Evolutionary conservation across 1,284 basidiomycete genomes (phyloP).

Genomic region (Austropuccinia psidii): DNA sequence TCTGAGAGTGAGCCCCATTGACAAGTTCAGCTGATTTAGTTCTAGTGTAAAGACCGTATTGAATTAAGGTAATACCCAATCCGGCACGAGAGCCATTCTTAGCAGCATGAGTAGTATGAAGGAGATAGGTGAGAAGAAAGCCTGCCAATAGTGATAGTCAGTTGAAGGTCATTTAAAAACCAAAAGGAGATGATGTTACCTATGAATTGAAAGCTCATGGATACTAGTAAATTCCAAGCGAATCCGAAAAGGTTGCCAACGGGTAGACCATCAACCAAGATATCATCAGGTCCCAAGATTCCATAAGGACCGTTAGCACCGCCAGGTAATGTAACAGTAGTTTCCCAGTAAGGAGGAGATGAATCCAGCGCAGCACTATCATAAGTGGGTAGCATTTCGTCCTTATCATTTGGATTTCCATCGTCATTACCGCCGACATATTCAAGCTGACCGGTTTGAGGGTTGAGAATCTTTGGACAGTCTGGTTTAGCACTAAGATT

Average conservation of each 20-base stretch:
- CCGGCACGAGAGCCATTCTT: constrained; percentile 90
- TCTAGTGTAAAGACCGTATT: constrained; percentile 79
- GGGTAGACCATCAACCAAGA: constrained; percentile 55
- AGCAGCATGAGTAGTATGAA: constrained; percentile 71
- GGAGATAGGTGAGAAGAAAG: constrained; percentile 47
- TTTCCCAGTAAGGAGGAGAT: constrained; percentile 95
- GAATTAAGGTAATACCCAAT: constrained; percentile 86
- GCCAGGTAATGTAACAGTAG: constrained; percentile 69
- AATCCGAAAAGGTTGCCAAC: constrained; percentile 63
- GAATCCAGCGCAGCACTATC: constrained; percentile 78
- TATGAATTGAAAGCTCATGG: constrained; percentile 93
- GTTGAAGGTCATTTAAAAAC: not conserved
- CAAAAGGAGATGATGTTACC: constrained; percentile 52
- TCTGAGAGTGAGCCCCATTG: not conserved
- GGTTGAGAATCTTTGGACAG: constrained; percentile 39
- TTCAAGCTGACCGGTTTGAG: constrained; percentile 50
- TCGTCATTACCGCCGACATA: constrained; percentile 57
- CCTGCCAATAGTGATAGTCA: constrained; percentile 35
- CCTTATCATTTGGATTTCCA: constrained; percentile 63
- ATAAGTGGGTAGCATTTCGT: constrained; percentile 79
- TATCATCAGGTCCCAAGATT: constrained; percentile 50
- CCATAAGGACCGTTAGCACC: constrained; percentile 41
- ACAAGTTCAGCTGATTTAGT: constrained; percentile 49
- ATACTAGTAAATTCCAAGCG: constrained; percentile 70
- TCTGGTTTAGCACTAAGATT: constrained; percentile 88